phyloP scores from a whole-genome alignment of 768 basidiomycete genomes.

The Harrya chromipes region DNA sequence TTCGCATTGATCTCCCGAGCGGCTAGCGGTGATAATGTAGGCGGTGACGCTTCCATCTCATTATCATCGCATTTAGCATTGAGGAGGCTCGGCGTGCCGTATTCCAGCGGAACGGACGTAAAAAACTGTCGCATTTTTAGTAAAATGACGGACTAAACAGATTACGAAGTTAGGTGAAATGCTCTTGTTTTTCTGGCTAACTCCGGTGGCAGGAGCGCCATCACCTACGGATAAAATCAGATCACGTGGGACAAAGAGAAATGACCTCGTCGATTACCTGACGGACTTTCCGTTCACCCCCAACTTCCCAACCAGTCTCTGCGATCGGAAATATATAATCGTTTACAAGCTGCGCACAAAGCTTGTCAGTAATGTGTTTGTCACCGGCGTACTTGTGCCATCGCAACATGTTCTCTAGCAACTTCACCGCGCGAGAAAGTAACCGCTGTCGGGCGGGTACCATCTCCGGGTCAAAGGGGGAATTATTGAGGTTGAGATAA shows the following conservation, averaged over 20 bases:
- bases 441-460: constrained; percentile 70
- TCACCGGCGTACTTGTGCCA: constrained; percentile 77
- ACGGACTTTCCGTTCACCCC: constrained; percentile 62
- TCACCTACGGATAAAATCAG: constrained; percentile 20
- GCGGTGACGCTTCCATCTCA: constrained; percentile 28
- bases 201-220: constrained; percentile 22
- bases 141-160: constrained; percentile 11
- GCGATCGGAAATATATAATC: constrained; percentile 63
- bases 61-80: constrained; percentile 33
- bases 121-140: not conserved
- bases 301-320: constrained; percentile 82
- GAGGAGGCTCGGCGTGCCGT: constrained; percentile 20
- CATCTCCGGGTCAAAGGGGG: constrained; percentile 73
- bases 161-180: constrained; percentile 12
- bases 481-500: constrained; percentile 41
- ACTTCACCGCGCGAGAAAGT: constrained; percentile 63
- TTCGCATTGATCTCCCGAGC: constrained; percentile 50
- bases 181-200: constrained; percentile 23
- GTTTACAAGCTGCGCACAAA: constrained; percentile 56
- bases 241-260: not conserved
- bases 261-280: constrained; percentile 44
- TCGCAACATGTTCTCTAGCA: constrained; percentile 66
- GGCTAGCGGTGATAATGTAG: constrained; percentile 39
- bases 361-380: constrained; percentile 49
- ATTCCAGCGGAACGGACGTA: constrained; percentile 3